Evolutionary conservation across 805 yeast species (phyloP).

Genomic region (Teunomyces kruisii): DNA sequence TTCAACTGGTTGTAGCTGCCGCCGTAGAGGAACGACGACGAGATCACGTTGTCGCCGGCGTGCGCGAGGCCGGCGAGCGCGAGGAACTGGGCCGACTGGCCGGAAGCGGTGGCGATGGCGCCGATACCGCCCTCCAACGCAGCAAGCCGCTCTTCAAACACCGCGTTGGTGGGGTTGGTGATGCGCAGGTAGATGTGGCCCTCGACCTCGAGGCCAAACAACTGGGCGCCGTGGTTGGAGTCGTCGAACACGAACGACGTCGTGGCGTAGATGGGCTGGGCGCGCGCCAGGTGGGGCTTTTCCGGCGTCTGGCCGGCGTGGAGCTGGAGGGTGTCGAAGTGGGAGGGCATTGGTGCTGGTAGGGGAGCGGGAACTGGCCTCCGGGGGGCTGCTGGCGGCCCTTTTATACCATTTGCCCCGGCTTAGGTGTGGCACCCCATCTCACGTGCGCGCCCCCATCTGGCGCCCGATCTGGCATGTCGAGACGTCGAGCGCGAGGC

Average conservation of each 20-base stretch:
- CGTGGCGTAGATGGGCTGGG: slow-evolving; percentile 91
- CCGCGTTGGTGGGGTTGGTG: slow-evolving; percentile 90
- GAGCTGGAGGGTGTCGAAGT: slow-evolving; percentile 87
- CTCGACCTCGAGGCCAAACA: slow-evolving; percentile 79
- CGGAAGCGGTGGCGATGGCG: slow-evolving; percentile 89
- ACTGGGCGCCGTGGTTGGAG: slow-evolving; percentile 88
- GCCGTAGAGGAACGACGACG: slow-evolving; percentile 87
- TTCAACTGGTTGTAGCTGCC: slow-evolving; percentile 96
- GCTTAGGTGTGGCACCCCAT: background rate
- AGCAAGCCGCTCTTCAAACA: slow-evolving; percentile 87
- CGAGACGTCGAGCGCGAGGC: no score
- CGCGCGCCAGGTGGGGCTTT: slow-evolving; percentile 69
- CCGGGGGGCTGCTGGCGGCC: no score
- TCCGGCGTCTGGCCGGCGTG: slow-evolving; percentile 91
- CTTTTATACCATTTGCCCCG: background rate
- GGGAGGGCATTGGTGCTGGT: slow-evolving; percentile 46
- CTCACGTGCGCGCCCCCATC: background rate
- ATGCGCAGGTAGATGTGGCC: slow-evolving; percentile 90
- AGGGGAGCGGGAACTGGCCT: no score
- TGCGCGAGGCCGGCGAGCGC: slow-evolving; percentile 84
- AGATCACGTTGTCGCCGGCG: slow-evolving; percentile 84
- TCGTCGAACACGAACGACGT: slow-evolving; percentile 85
- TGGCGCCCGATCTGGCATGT: background rate
- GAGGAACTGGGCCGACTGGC: slow-evolving; percentile 91
- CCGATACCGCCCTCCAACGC: slow-evolving; percentile 91